phyloP scores from a whole-genome alignment of 345 rosid species.

The Erysimum cheiranthoides region DNA sequence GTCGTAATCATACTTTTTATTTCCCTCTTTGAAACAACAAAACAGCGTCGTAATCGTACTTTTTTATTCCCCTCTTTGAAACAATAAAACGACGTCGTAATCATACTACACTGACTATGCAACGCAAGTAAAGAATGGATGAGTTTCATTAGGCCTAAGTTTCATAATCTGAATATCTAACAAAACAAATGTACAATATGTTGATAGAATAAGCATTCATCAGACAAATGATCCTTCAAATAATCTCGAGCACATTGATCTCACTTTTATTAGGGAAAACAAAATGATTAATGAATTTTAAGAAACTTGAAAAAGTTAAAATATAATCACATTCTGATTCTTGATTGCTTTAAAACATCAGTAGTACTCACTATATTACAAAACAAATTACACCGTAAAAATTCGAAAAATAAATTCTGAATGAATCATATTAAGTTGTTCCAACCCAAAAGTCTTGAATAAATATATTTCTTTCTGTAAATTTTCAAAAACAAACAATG shows the following conservation, averaged over 20 bases:
- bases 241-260: too few relatives aligned
- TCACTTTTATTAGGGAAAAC: background rate
- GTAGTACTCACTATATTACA: conserved; percentile 53
- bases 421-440: conserved; percentile 27
- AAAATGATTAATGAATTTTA: background rate
- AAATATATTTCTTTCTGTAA: conserved; percentile 19
- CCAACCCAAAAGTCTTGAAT: conserved; percentile 15
- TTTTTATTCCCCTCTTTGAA: background rate
- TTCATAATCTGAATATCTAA: background rate
- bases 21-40: too few relatives aligned
- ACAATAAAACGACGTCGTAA: background rate
- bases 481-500: conserved; percentile 36
- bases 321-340: conserved; percentile 41
- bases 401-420: conserved; percentile 35
- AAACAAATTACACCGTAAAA: conserved; percentile 40
- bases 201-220: too few relatives aligned
- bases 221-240: too few relatives aligned
- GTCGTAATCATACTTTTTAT: background rate
- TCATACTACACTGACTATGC: background rate
- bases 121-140: background rate
- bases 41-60: background rate
- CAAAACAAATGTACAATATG: background rate
- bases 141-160: background rate
- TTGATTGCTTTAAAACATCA: conserved; percentile 36
- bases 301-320: background rate